phyloP scores from a whole-genome alignment of 2,329 filamentous ascomycete species.

The Talaromyces amestolkiae region DNA sequence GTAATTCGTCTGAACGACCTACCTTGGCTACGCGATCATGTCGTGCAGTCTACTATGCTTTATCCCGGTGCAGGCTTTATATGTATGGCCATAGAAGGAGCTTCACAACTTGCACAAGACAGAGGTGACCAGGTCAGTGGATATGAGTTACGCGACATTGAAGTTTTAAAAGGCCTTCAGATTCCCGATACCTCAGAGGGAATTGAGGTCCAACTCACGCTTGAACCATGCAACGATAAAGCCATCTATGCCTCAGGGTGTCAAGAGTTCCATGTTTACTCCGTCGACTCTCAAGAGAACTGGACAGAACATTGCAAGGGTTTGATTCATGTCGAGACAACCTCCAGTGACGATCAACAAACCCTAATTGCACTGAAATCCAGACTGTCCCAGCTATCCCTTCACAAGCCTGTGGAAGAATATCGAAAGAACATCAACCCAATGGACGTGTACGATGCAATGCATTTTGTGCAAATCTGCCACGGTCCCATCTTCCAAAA shows the following conservation, averaged over 20 bases:
- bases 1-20: not conserved
- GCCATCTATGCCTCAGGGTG: not conserved
- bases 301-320: not conserved
- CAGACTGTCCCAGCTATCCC: not conserved
- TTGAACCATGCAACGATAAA: not conserved
- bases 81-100: not conserved
- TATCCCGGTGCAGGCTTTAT: not conserved
- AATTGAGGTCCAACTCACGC: not conserved
- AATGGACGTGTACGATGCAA: not conserved
- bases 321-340: not conserved
- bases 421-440: not conserved
- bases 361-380: not conserved
- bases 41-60: not conserved
- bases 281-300: not conserved
- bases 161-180: not conserved
- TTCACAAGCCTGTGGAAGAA: not conserved
- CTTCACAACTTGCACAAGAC: not conserved
- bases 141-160: not conserved
- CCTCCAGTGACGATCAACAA: not conserved
- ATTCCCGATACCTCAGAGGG: not conserved
- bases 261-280: not conserved
- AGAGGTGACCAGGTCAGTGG: not conserved
- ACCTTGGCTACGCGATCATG: not conserved
- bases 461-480: not conserved
- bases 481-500: constrained; percentile 7